Conservation (phyloP, 495 filamentous ascomycete genomes). For the Sphaerosporella brunnea region DNA sequence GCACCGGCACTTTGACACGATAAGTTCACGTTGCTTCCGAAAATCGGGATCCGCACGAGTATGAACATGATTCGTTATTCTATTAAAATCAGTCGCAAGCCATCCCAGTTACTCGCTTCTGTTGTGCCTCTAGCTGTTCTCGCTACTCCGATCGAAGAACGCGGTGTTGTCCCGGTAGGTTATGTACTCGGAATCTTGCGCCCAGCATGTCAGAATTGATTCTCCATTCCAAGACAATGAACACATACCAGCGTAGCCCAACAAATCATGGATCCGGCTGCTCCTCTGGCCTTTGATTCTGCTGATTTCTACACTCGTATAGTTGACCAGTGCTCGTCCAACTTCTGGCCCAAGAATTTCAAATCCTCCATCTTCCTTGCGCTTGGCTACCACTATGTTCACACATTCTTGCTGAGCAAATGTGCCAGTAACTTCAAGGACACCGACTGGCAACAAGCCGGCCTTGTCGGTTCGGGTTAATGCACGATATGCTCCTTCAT, state of each 20-base stretch:
- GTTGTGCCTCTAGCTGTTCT: too few species aligned
- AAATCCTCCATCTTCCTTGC: conserved; percentile 26
- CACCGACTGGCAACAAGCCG: conserved; percentile 75
- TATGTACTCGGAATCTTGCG: conserved; percentile 71
- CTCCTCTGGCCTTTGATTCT: conserved; percentile 74
- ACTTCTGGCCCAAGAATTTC: conserved; percentile 52
- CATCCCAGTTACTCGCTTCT: too few species aligned
- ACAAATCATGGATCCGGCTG: conserved; percentile 50
- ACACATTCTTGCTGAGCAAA: conserved; percentile 91
- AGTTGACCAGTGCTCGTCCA: conserved; percentile 84
- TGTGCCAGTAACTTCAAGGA: conserved; percentile 70
- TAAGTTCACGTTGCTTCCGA: too few species aligned
- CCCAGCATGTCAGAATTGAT: background rate
- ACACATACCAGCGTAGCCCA: conserved; percentile 52
- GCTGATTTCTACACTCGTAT: conserved; percentile 62
- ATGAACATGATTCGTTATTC: too few species aligned
- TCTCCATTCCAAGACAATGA: background rate
- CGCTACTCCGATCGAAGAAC: conserved; percentile 38
- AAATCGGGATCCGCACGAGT: too few species aligned
- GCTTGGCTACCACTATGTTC: conserved; percentile 56
- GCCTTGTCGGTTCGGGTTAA: conserved; percentile 50
- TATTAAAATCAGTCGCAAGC: too few species aligned
- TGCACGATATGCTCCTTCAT: conserved; percentile 66
- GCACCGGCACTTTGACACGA: too few species aligned
- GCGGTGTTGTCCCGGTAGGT: conserved; percentile 77